These are phyloP conservation scores for Myxozyma mucilagina DNA, from an alignment of 805 yeast genomes.

Conservation along the genomic window DNA sequence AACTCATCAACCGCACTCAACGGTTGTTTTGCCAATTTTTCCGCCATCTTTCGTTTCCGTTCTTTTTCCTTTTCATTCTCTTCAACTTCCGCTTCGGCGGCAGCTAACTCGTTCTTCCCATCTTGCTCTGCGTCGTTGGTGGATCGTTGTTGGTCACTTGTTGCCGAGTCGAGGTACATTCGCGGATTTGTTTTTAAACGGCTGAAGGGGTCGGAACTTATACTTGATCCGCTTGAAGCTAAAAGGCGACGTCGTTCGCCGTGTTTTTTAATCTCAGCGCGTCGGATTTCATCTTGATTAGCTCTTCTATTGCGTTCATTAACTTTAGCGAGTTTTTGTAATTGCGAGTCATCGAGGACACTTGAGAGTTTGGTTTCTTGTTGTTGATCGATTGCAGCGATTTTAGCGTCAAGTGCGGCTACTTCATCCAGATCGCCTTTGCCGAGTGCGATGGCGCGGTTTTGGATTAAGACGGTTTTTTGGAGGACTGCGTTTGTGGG, in stretches of 20 bases:
- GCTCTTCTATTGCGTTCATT: conserved; percentile 83
- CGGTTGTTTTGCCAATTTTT: conserved; percentile 21
- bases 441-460: conserved; percentile 70
- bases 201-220: conserved; percentile 73
- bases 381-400: conserved; percentile 36
- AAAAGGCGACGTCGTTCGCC: conserved; percentile 48
- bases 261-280: conserved; percentile 70
- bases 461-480: conserved; percentile 69
- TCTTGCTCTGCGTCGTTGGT: conserved; percentile 44
- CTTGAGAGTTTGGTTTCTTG: conserved; percentile 3
- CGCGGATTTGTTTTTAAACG: conserved; percentile 86
- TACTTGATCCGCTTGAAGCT: conserved; percentile 32
- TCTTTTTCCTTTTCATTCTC: conserved; percentile 43
- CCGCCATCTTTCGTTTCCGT: conserved; percentile 45
- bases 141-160: conserved; percentile 57
- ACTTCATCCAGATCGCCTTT: conserved; percentile 39
- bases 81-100: conserved; percentile 8
- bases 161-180: conserved; percentile 60
- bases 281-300: conserved; percentile 72
- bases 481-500: conserved; percentile 76
- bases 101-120: conserved; percentile 36
- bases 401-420: conserved; percentile 39
- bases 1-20: conserved; percentile 41
- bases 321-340: conserved; percentile 61
- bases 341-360: conserved; percentile 19